Evolutionary conservation across 768 basidiomycete genomes (phyloP).

Genomic region (Pleurotus pulmonarius): DNA sequence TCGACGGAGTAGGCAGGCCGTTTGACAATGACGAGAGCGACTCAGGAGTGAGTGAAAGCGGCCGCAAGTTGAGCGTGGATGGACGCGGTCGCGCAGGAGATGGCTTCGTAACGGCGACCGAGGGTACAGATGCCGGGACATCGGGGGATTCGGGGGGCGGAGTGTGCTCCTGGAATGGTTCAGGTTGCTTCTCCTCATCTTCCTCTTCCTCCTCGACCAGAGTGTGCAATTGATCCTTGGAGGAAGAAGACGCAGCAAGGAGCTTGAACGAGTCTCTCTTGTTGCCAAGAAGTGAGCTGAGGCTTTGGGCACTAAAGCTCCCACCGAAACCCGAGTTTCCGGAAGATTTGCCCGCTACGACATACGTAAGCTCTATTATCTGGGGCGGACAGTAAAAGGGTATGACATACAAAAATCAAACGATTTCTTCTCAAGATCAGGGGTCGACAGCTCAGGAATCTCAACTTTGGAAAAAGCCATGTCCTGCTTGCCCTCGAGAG

Average conservation of each 20-base stretch:
- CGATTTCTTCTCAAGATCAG: conserved; percentile 50
- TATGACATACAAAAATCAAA: conserved; percentile 65
- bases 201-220: conserved; percentile 86
- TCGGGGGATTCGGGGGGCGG: conserved; percentile 19
- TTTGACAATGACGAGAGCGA: conserved; percentile 32
- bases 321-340: conserved; percentile 31
- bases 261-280: conserved; percentile 86
- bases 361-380: conserved; percentile 6
- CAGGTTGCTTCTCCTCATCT: conserved; percentile 49
- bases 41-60: conserved; percentile 65
- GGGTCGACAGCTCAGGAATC: conserved; percentile 72
- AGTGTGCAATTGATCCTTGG: conserved; percentile 77
- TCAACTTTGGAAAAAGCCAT: conserved; percentile 72
- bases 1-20: conserved; percentile 50
- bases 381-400: conserved; percentile 12
- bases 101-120: conserved; percentile 29
- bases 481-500: conserved; percentile 82
- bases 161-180: conserved; percentile 15
- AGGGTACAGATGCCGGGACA: conserved; percentile 26
- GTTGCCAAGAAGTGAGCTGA: conserved; percentile 36
- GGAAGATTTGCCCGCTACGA: conserved; percentile 57
- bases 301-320: conserved; percentile 30
- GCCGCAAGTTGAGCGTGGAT: conserved; percentile 62
- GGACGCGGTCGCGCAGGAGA: conserved; percentile 52
- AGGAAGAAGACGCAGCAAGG: conserved; percentile 51